Evolutionary conservation across 176 grass and related monocot species (phyloP), one percentile per base, ranked within the genome.

Genomic region (Phyllostachys edulis): DNA sequence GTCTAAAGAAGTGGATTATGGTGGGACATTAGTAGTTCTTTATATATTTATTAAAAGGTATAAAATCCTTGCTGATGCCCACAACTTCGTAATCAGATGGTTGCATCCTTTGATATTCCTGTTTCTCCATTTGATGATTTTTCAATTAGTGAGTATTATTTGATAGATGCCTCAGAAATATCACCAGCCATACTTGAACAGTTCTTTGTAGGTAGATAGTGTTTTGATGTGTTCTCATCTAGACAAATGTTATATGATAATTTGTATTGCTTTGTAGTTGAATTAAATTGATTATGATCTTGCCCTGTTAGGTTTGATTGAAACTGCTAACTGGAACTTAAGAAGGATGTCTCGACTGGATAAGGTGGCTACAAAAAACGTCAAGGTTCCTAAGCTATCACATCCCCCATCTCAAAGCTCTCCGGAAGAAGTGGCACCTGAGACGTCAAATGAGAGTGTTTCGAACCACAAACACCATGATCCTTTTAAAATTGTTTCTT

Each of bases 321-420:
- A 96, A 71, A 81, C 73, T 79, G 96, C 96, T 84, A 75, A 86
- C 9, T 94, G 91, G 96, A 94, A 99, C 46, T 85, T 99, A 52
- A 78, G 91, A 56, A 94, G 67, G 89, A 82, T 84, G 54, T 74
- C 55, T 82, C 75, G 80, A 79, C 36, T 52, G 15, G 81, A 67
- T 56, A 89, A 85, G 60, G 51, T 62, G 68, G 67, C 44, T 92
- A 73, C 54, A 52, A 62, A 62, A 77, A 70, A 49, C 8, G 42
- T 32, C 32, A 65, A 77, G 62, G 77, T 39, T 72, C 70, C 52
- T 65, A 57, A 86, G 14, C 70, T 17, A 20, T 70, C 80, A 85
- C 44, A 75, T 63, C 67, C 52, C 10, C 60, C 37, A 67, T 59
- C 73, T 78, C 47, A 55, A 7, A 89, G 71, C 57, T 60, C 8